Conservation (phyloP, 2,329 filamentous ascomycete genomes). For the Cadophora gregata region DNA sequence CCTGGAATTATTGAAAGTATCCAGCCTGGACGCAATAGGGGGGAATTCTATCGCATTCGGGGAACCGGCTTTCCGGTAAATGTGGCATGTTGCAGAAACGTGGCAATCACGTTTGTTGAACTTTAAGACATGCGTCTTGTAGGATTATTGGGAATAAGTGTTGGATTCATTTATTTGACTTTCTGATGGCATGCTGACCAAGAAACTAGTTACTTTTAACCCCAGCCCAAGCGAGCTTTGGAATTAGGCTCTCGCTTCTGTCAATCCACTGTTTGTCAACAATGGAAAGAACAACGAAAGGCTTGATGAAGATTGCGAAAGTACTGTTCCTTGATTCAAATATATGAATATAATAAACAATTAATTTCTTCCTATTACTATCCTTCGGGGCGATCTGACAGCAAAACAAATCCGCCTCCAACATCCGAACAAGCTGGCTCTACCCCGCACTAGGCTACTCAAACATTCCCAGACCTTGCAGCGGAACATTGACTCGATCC, state of each 20-base stretch:
- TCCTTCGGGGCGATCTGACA: not conserved
- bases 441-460: not conserved
- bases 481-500: slow-evolving; percentile 1
- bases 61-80: not conserved
- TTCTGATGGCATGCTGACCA: not conserved
- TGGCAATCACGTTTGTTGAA: not conserved
- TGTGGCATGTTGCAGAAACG: not conserved
- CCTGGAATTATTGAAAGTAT: no score
- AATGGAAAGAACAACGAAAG: not conserved
- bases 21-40: no score
- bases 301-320: not conserved
- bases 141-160: not conserved
- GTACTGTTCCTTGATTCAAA: not conserved
- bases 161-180: not conserved
- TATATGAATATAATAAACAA: not conserved
- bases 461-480: slow-evolving; percentile 1
- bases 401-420: not conserved
- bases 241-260: not conserved
- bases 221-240: not conserved
- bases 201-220: not conserved
- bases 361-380: not conserved
- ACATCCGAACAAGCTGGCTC: not conserved
- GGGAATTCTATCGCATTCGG: no score
- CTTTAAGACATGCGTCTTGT: not conserved
- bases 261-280: not conserved